Percentiles rank a stretch among this genome's conserved stretches.
Evolutionary conservation across 192 early-diverging fungal species (phyloP).

Genomic region (Rhizoclosmatium globosum): DNA sequence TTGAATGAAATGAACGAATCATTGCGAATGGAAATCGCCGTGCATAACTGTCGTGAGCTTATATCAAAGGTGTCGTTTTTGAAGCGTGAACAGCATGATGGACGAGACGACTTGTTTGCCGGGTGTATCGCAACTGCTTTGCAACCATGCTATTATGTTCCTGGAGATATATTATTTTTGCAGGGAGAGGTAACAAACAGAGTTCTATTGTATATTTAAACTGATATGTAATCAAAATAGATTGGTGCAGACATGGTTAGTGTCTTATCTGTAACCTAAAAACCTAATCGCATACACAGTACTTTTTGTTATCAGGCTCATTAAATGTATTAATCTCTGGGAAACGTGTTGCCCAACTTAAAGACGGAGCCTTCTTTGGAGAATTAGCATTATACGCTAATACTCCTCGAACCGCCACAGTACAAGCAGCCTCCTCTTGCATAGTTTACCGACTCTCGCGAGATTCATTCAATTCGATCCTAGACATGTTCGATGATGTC

Average conservation of each 20-base stretch:
- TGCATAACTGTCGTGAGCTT: conserved; percentile 57
- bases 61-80: conserved; percentile 58
- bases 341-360: conserved; percentile 31
- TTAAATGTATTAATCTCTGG: conserved; percentile 29
- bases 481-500: conserved; percentile 47
- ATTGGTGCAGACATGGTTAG: not conserved
- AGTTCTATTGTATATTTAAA: too few relatives aligned
- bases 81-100: conserved; percentile 45
- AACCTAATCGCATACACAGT: conserved; percentile 5
- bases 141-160: conserved; percentile 45
- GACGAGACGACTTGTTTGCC: conserved; percentile 53
- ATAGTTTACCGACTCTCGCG: conserved; percentile 43
- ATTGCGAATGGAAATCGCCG: conserved; percentile 54
- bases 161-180: conserved; percentile 53
- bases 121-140: conserved; percentile 50
- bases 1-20: conserved; percentile 54
- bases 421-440: conserved; percentile 35
- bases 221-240: not conserved
- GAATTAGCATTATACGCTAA: conserved; percentile 50
- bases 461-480: conserved; percentile 34
- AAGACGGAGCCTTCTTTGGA: conserved; percentile 47
- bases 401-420: conserved; percentile 53
- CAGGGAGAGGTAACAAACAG: conserved; percentile 39
- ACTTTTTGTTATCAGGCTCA: conserved; percentile 41
- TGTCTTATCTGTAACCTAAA: not conserved